A percentile compares a stretch with the other conserved stretches of the same genome.
Conservation (phyloP, 208 protist genomes). For the Vickermania ingenoplastis region DNA sequence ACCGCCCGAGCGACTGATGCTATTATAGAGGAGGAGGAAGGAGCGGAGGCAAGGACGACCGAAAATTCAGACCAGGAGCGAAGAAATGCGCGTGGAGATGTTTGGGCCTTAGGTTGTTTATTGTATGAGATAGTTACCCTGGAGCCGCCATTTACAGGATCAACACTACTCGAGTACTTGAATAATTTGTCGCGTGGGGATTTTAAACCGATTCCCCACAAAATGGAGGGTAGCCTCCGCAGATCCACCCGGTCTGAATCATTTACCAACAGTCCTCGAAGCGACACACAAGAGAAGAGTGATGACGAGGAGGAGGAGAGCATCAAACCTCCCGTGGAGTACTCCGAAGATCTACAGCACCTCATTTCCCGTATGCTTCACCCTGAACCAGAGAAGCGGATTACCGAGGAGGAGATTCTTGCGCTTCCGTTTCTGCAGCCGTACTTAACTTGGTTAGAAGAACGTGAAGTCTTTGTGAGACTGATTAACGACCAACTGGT, state of each 20-base stretch:
- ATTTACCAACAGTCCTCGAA: too few relatives aligned
- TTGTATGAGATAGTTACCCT: not conserved
- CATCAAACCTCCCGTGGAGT: too few relatives aligned
- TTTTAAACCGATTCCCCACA: not conserved
- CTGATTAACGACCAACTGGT: not conserved
- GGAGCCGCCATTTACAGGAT: not conserved
- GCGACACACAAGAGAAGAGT: too few relatives aligned
- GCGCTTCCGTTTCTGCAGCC: not conserved
- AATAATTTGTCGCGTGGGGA: not conserved
- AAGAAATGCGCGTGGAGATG: not conserved
- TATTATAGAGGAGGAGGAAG: not conserved
- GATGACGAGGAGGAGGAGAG: too few relatives aligned
- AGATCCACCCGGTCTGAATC: too few relatives aligned
- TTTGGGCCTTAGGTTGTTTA: not conserved
- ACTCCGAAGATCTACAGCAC: not conserved
- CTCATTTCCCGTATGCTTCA: not conserved
- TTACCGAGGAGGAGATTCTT: not conserved
- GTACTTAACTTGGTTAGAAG: not conserved
- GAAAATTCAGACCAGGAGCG: not conserved
- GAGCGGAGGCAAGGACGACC: not conserved
- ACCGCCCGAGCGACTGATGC: not conserved
- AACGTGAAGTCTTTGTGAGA: not conserved
- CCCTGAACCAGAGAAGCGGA: not conserved
- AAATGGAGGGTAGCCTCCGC: not conserved
- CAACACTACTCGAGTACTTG: not conserved